Conservation (phyloP, 495 filamentous ascomycete genomes). For the Tetracladium setigerum region DNA sequence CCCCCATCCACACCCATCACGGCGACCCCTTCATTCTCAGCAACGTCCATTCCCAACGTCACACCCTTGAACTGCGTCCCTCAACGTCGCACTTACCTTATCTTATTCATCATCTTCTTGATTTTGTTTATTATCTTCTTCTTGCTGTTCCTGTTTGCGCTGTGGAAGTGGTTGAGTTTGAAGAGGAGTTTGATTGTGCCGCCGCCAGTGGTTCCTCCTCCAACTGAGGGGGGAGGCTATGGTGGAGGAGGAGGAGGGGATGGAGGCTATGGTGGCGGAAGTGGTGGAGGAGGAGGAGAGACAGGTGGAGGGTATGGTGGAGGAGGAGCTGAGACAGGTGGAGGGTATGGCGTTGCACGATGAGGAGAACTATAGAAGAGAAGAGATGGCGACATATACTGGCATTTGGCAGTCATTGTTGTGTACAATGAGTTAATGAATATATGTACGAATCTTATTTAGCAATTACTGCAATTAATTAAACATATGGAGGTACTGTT, state of each 20-base stretch:
- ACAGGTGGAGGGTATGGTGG: too few species aligned
- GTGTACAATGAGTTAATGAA: too few species aligned
- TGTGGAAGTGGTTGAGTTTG: neutral
- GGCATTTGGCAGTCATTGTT: too few species aligned
- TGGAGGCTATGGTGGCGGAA: too few species aligned
- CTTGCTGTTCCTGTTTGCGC: neutral
- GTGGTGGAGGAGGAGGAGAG: too few species aligned
- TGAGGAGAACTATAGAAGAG: too few species aligned
- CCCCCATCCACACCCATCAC: neutral
- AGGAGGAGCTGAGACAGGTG: too few species aligned
- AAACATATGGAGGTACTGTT: too few species aligned
- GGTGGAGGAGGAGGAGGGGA: neutral
- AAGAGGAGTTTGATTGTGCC: neutral
- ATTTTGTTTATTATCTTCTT: constrained; percentile 11
- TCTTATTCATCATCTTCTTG: constrained; percentile 13
- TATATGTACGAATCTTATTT: too few species aligned
- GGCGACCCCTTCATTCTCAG: neutral
- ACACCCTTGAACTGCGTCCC: neutral
- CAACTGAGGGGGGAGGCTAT: neutral
- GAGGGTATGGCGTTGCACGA: too few species aligned
- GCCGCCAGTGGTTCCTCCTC: neutral
- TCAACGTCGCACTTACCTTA: neutral
- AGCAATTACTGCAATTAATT: too few species aligned
- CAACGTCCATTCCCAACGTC: neutral
- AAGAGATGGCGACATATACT: too few species aligned